Evolutionary conservation across 352 stramenopile genomes (phyloP), one percentile per base, ranked within the genome.

Genomic region (Pythium phragmiticola): DNA sequence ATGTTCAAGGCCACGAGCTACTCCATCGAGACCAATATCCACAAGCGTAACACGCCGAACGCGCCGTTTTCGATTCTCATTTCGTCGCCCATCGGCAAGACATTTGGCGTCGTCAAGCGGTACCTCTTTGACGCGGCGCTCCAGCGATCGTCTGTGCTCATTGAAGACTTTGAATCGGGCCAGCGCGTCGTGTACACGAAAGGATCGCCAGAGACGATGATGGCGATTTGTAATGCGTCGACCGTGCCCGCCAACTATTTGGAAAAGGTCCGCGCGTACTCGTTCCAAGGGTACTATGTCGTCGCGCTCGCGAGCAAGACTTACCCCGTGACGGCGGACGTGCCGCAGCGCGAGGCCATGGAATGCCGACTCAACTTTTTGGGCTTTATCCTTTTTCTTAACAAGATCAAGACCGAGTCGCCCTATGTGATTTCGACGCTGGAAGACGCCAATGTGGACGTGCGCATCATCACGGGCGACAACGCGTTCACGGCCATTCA

Each of bases 401-500:
- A 98, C 69, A 75, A 86, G 57, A 82, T 98, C 57, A 96, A 95
- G 61, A 66, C 81, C n/a, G 86, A 97, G 49, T 82, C 88, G 1
- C 74, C 76, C 17, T 84, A 83, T 48, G 90, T 97, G 0, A 87
- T 98, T 45, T 62, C 68, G 30, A 74, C 89, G 19, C 73, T 98
- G 1, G 72, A 89, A 16, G 76, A 85, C 51, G 88, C 84, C 30
- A 74, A 82, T 6, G 74, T 98, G 17, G 74, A 89, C 51, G 82
- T 90, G 41, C 82, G 79, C 16, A 97, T 98, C 50, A 87, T 98
- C 48, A 97, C 92, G 4, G 89, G 89, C 14, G 88, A 97, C 66
- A 94, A 92, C 52, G 84, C 83, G 34, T 76, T 93, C 49, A 92
- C 81, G 3, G 82, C 80, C 2, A 77, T 92, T 47, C 81, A 94